These are phyloP conservation scores for Beauveria medogensis DNA, from an alignment of 2,329 filamentous ascomycete species.

Conservation along the genomic window DNA sequence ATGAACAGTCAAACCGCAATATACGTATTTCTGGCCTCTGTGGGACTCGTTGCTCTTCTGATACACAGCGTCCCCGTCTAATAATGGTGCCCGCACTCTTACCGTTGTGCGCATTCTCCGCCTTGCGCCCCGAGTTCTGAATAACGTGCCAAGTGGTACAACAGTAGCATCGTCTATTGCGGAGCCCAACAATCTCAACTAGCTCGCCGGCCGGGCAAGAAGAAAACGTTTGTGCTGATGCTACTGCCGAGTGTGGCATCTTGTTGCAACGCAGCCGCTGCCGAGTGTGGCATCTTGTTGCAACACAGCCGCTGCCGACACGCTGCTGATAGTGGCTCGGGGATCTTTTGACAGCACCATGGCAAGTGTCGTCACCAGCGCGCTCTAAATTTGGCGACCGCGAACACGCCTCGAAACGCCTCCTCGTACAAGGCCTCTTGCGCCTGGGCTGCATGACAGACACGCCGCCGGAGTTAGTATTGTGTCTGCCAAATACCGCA, in stretches of 20 bases:
- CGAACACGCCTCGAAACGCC: neutral
- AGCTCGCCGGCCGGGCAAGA: neutral
- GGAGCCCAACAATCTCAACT: neutral
- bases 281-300: neutral
- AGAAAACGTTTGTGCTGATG: neutral
- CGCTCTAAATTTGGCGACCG: slow-evolving; percentile 1
- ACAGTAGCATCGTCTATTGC: slow-evolving; percentile 2
- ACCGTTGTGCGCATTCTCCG: slow-evolving; percentile 4
- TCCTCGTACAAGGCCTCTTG: slow-evolving; percentile 3
- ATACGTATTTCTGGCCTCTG: neutral
- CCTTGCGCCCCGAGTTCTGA: neutral
- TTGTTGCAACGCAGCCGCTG: no score
- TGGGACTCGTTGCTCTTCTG: neutral
- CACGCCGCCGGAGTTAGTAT: slow-evolving; percentile 4
- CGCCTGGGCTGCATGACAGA: neutral
- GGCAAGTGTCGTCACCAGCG: neutral
- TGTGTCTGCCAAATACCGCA: neutral
- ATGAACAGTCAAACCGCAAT: neutral
- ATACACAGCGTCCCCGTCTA: neutral
- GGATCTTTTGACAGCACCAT: neutral
- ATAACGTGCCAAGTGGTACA: neutral
- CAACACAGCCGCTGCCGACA: neutral
- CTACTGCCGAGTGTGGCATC: no score
- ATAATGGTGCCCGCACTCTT: neutral
- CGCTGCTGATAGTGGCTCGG: neutral